Evolutionary conservation across 2,329 filamentous ascomycete genomes (phyloP).

Genomic region (Aspergillus nomiae): DNA sequence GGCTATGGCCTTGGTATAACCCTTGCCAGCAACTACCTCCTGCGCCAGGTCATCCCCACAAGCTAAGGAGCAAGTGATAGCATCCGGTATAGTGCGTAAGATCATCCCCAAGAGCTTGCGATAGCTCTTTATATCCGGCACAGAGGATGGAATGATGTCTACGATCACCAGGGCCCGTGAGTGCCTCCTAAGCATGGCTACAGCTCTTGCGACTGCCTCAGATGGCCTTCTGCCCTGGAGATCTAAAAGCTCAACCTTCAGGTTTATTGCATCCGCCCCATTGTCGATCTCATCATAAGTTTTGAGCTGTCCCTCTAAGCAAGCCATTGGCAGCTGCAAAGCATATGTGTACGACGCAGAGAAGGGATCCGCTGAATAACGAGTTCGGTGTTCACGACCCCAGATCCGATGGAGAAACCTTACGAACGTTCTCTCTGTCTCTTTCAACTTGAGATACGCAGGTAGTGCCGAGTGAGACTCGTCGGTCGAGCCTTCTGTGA

Average conservation of each 20-base stretch:
- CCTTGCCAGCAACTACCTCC: background rate
- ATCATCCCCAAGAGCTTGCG: background rate
- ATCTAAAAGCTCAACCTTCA: background rate
- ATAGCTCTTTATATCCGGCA: background rate
- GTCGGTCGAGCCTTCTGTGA: background rate
- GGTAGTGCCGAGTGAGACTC: background rate
- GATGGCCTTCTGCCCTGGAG: background rate
- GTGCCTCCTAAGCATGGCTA: background rate
- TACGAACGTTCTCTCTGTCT: background rate
- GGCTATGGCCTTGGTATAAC: background rate
- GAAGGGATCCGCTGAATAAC: background rate
- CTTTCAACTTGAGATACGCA: background rate
- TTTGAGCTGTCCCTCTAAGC: background rate
- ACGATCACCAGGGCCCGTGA: background rate
- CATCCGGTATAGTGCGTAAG: background rate
- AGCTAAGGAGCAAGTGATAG: background rate
- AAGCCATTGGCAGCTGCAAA: background rate
- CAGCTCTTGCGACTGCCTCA: background rate
- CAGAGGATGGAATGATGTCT: background rate
- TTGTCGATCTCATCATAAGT: background rate
- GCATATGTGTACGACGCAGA: background rate
- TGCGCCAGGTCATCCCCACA: background rate
- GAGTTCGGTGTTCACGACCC: background rate
- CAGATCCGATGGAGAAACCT: background rate
- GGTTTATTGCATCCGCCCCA: background rate